These are phyloP conservation scores for Candida sithepensis DNA, from an alignment of 805 yeast genomes.

Conservation along the genomic window DNA sequence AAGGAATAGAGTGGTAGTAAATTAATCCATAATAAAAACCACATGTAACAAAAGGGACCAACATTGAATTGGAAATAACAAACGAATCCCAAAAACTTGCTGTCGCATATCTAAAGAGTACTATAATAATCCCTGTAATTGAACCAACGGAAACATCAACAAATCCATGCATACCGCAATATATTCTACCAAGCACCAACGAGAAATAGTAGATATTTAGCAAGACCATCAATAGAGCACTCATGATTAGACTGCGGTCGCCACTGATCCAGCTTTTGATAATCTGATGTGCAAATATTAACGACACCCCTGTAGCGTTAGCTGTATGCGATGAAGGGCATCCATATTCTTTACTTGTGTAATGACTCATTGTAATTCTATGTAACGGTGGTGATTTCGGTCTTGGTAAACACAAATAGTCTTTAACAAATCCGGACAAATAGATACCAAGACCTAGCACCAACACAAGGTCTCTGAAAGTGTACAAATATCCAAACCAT, in stretches of 20 bases:
- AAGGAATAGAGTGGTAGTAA: slow-evolving; percentile 75
- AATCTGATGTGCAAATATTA: slow-evolving; percentile 37
- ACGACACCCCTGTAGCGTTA: slow-evolving; percentile 80
- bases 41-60: slow-evolving; percentile 37
- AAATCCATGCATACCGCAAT: slow-evolving; percentile 98
- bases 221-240: slow-evolving; percentile 11
- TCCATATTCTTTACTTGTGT: slow-evolving; percentile 91
- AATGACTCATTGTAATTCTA: slow-evolving; percentile 85
- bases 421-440: slow-evolving; percentile 73
- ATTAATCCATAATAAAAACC: slow-evolving; percentile 47
- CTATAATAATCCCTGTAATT: slow-evolving; percentile 54
- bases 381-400: slow-evolving; percentile 90
- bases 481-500: slow-evolving; percentile 66
- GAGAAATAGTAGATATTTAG: slow-evolving; percentile 53
- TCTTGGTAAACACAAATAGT: slow-evolving; percentile 83
- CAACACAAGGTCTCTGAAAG: slow-evolving; percentile 57
- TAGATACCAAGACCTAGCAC: slow-evolving; percentile 71
- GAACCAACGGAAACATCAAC: slow-evolving; percentile 70
- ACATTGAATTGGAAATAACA: slow-evolving; percentile 27
- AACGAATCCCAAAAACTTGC: slow-evolving; percentile 45
- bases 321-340: slow-evolving; percentile 95
- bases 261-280: slow-evolving; percentile 11
- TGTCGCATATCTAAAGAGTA: slow-evolving; percentile 40
- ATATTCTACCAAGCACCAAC: slow-evolving; percentile 74
- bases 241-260: slow-evolving; percentile 6